Base-by-base conservation (phyloP, 345 rosid genomes). In the Luvunga scandens region DNA sequence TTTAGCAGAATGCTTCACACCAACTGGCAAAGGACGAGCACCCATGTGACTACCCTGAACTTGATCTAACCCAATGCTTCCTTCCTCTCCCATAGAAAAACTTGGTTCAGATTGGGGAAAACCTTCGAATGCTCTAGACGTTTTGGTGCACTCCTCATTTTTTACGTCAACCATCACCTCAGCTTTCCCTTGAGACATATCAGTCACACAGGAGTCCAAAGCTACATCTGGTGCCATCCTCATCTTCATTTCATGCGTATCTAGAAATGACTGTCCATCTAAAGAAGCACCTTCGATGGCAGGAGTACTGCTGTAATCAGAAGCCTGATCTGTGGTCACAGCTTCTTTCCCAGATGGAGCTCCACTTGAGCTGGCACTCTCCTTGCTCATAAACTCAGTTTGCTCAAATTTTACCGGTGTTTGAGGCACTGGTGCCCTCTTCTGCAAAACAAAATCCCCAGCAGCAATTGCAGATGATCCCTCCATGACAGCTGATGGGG, bases 371-470 rank as follows among this genome's bases (percentile, higher is more conserved):
- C 82, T 80, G 66, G 81, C 78, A 78, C 66, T 63, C 74, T 85
- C 89, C 79, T 61, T 72, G 82, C 79, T 77, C 71, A 82, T 79
- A 68, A 68, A 27, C 36, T 81, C 85, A 75, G 83, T 5, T 66
- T 81, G 85, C 81, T 86, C 94, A 71, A 71, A 60, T 80, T 82
- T 88, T 53, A 59, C 72, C 5, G 84, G 73, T 80, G 77, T 77
- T 33, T 86, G 85, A 67, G 87, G 72, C 24, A 71, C 71, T 21
- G 88, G 66, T 42, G 62, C 83, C 84, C 97, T 91, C 86, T 89
- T 92, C 86, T 91, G 97, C 87, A 92, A 83, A 39, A 92, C 88
- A 85, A 81, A 93, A 77, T 91, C 93, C 66, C 89, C 92, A 10
- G 85, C 73, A 71, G 66, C 80, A 59, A 72, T 73, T 25, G 78